Evolutionary conservation across 495 filamentous ascomycete species (phyloP), one percentile per base, ranked within the genome.

Genomic region (Penicillium herquei): DNA sequence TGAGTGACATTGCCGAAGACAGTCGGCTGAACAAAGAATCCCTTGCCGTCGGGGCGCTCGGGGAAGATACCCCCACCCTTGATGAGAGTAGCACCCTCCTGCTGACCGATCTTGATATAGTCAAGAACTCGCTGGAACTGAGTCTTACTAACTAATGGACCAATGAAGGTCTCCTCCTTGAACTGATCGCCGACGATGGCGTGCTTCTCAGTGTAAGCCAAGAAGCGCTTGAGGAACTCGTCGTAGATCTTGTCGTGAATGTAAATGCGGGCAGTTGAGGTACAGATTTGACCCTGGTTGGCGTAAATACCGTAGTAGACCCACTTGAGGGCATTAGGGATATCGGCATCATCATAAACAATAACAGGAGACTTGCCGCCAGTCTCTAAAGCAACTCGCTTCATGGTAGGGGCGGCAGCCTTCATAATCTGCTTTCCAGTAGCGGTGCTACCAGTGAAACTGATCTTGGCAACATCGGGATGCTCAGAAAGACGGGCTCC

Each of bases 311-410:
- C 91, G 49, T 90, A 90, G 81, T 94, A 93, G 67, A 91, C 90
- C 91, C 91, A 95, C 14, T 81, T 85, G 65, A 95, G 87, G 48
- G 91, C 89, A 57, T 92, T 83, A 56, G 94, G 89, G 55, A 96
- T 88, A 63, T 96, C 82, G 33, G 91, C 91, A 63, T 96, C 91
- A 56, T 89, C 78, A 71, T 95, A 92, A 61, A 96, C 82, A 57
- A 96, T 93, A 74, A 93, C 93, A 41, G 91, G 91, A 47, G 86
- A 90, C 80, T 96, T 96, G 69, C 91, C 91, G 66, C 91, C 91
- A 42, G 94, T 84, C 72, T 96, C 91, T 21, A 96, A 80, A 10
- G 91, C 95, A 41, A 94, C 90, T 81, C 92, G 92, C 84, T 96
- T 96, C 70, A 96, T 65, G 78, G 94, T 95, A 63, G 87, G 91